phyloP scores from a whole-genome alignment of 2,329 filamentous ascomycete genomes.

The Orbilia ellipsospora region DNA sequence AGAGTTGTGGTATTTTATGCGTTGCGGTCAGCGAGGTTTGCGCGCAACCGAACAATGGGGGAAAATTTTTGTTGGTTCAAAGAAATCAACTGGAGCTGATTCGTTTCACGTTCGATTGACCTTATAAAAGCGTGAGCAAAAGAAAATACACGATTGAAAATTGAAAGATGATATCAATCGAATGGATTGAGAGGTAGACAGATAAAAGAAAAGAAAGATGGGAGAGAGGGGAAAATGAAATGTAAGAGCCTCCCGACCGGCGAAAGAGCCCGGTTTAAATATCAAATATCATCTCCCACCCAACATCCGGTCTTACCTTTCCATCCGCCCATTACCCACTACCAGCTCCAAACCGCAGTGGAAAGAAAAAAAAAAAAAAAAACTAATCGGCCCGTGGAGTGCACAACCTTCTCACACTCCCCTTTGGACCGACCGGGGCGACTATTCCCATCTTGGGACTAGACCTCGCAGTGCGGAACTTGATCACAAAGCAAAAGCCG shows the following conservation, averaged over 20 bases:
- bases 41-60: background rate
- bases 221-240: background rate
- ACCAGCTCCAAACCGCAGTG: too few relatives aligned
- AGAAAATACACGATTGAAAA: conserved; percentile 4
- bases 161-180: conserved; percentile 20
- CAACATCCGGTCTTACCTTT: conserved; percentile 4
- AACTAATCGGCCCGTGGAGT: too few relatives aligned
- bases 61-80: background rate
- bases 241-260: background rate
- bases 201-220: background rate
- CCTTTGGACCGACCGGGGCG: too few relatives aligned
- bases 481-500: background rate
- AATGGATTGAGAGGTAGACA: background rate
- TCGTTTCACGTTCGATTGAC: background rate
- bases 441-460: conserved; percentile 19
- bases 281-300: background rate
- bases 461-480: conserved; percentile 44
- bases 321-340: conserved; percentile 6
- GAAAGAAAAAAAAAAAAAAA: background rate
- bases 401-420: too few relatives aligned
- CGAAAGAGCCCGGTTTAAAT: background rate
- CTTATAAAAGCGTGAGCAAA: background rate
- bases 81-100: background rate
- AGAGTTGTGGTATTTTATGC: conserved; percentile 6
- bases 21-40: conserved; percentile 8